A percentile compares a stretch with the other conserved stretches of the same genome.
phyloP scores from a whole-genome alignment of 106 monocot genomes.

The Phalaenopsis aphrodite region DNA sequence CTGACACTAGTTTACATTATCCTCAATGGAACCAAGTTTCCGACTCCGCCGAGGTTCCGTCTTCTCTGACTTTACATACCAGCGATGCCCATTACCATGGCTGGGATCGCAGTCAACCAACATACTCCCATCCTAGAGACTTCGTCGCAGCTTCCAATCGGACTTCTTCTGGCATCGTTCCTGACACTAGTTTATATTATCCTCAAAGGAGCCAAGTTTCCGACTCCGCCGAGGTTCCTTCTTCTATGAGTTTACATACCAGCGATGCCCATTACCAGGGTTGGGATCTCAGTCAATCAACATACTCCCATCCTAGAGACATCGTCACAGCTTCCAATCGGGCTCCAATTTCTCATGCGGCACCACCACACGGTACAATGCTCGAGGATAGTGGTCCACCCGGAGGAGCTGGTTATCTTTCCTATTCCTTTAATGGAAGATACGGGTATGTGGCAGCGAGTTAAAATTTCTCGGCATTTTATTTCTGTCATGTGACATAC shows the following conservation, averaged over 20 bases:
- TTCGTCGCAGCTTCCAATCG: not conserved
- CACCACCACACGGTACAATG: not conserved
- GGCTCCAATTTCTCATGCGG: not conserved
- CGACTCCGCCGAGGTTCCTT: not conserved
- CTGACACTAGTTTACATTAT: constrained; percentile 2
- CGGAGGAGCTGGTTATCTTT: not conserved
- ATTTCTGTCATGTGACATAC: not conserved
- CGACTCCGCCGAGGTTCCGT: not conserved
- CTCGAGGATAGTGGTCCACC: not conserved
- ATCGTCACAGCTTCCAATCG: not conserved
- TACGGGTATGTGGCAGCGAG: not conserved
- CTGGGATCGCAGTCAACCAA: not conserved
- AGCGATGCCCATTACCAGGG: not conserved
- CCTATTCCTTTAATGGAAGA: not conserved
- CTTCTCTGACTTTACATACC: not conserved
- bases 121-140: not conserved
- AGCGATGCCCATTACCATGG: not conserved
- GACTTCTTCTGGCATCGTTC: not conserved
- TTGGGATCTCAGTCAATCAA: not conserved
- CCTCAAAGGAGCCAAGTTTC: not conserved
- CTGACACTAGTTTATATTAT: constrained; percentile 5
- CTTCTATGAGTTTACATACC: not conserved
- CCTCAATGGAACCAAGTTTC: not conserved
- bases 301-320: not conserved
- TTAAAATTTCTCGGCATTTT: not conserved